Evolutionary conservation across 2,329 filamentous ascomycete species (phyloP), one percentile per base, ranked within the genome.

Genomic region (Aspergillus jensenii): DNA sequence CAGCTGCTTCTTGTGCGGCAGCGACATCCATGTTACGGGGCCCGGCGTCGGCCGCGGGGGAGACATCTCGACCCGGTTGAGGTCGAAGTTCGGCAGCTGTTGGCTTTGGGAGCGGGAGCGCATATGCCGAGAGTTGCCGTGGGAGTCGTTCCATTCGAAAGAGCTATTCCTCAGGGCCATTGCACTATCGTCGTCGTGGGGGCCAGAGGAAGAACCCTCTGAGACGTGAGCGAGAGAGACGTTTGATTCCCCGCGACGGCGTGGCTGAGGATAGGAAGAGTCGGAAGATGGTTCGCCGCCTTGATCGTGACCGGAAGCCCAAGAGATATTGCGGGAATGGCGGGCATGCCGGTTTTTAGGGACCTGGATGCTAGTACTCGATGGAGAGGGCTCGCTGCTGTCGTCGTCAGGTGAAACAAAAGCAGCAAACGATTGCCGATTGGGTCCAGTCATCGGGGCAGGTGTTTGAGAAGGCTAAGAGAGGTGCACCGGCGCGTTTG

Each of bases 1-100:
- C 46, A 76, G 66, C 67, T 76, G 74, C 25, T 69, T 66, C 63
- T 76, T 76, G 31, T 62, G 66, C 33, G 74, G 74, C 17, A 76
- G 66, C 3, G 72, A 72, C 71, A 75, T 73, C 73, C 73, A 76
- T n/a, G 74, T 75, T 35, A 75, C 72, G 4, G 69, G 65, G 5
- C 61, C 62, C 0, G 71, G 64, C 23, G 65, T 56, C n/a, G 59
- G 59, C 31, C 67, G 59, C 14, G 59, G 59, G 37, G 50, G 56
- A n/a, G 55, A 56, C 1, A 45, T 45, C 45, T 67, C 65, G 4
- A 63, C 56, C 9, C 27, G 27, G 27, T 31, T 31, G 12, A 64
- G 62, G 40, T 66, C 64, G 35, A 67, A 55, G 4, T 58, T 53
- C 19, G 67, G 41, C 44, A 64, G 31, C 41, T 67, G 64, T 45